Evolutionary conservation across 2,329 filamentous ascomycete species (phyloP).

Genomic region (Botryotinia globosa): DNA sequence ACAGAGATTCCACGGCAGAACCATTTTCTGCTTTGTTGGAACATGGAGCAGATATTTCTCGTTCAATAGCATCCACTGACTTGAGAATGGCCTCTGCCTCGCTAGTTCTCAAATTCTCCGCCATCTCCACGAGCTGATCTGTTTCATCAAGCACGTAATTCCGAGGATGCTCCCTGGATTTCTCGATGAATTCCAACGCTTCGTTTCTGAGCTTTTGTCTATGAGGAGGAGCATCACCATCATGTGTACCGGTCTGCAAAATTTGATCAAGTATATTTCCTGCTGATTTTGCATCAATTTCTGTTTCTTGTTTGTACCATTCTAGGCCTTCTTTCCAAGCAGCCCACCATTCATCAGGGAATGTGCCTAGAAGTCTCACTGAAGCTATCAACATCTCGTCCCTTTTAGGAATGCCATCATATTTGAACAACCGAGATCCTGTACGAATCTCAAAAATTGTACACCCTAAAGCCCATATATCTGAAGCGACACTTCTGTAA

Average conservation of each 20-base stretch:
- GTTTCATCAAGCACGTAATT: constrained; percentile 9
- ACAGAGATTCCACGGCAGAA: constrained; percentile 4
- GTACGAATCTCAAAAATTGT: constrained; percentile 28
- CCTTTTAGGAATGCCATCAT: constrained; percentile 19
- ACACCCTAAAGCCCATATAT: constrained; percentile 29
- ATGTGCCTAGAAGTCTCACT: constrained; percentile 23
- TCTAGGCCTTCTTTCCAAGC: constrained; percentile 23
- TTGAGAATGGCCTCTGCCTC: constrained; percentile 25
- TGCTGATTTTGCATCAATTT: background rate
- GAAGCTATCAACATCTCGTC: constrained; percentile 24
- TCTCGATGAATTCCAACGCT: background rate
- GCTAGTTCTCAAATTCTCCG: constrained; percentile 22
- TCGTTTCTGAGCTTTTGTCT: background rate
- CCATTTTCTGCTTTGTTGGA: background rate
- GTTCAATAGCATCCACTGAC: background rate
- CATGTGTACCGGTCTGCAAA: constrained; percentile 27
- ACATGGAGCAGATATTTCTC: background rate
- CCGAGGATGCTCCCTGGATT: background rate
- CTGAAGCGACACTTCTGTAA: constrained; percentile 22
- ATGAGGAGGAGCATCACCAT: constrained; percentile 19
- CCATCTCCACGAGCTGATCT: constrained; percentile 19
- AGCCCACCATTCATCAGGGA: constrained; percentile 26
- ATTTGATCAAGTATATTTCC: constrained; percentile 23
- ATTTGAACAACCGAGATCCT: constrained; percentile 24
- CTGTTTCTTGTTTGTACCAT: constrained; percentile 21